Evolutionary conservation across 2,329 filamentous ascomycete species (phyloP).

Genomic region (Cladobotryum mycophilum): DNA sequence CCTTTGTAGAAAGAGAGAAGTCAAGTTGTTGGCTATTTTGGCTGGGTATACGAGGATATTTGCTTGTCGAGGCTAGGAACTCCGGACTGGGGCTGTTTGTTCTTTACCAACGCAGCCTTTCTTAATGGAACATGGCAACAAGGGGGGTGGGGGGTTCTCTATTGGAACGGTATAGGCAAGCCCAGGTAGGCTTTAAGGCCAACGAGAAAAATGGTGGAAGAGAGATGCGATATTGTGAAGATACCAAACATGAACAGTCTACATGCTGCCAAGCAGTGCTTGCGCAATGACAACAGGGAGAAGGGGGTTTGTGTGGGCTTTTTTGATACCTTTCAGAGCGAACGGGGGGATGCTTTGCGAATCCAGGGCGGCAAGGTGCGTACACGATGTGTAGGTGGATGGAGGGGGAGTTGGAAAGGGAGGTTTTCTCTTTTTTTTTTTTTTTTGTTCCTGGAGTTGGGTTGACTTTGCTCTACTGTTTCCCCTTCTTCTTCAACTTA

Average conservation of each 20-base stretch:
- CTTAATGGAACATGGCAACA: too few relatives aligned
- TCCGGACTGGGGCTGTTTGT: not conserved
- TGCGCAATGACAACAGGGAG: not conserved
- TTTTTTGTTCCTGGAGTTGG: not conserved
- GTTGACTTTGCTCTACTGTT: not conserved
- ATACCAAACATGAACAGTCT: not conserved
- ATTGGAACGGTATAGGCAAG: not conserved
- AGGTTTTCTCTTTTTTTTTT: not conserved
- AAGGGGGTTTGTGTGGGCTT: too few relatives aligned
- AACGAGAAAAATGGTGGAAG: not conserved
- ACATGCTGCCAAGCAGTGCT: not conserved
- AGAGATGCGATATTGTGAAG: not conserved
- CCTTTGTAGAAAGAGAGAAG: not conserved
- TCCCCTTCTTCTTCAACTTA: not conserved
- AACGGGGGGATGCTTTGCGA: too few relatives aligned
- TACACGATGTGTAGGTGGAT: too few relatives aligned
- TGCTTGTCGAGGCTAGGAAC: too few relatives aligned
- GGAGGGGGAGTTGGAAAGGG: too few relatives aligned
- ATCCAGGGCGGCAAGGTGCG: too few relatives aligned
- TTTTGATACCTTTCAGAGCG: not conserved
- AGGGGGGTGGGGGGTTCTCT: too few relatives aligned
- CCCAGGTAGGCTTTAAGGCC: conserved; percentile 1
- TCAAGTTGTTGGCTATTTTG: not conserved
- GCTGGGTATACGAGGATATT: not conserved
- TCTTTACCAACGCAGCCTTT: too few relatives aligned